A percentile compares a stretch with the other conserved stretches of the same genome.
phyloP scores from a whole-genome alignment of 331 rosid species.

The Stylosanthes scabra region DNA sequence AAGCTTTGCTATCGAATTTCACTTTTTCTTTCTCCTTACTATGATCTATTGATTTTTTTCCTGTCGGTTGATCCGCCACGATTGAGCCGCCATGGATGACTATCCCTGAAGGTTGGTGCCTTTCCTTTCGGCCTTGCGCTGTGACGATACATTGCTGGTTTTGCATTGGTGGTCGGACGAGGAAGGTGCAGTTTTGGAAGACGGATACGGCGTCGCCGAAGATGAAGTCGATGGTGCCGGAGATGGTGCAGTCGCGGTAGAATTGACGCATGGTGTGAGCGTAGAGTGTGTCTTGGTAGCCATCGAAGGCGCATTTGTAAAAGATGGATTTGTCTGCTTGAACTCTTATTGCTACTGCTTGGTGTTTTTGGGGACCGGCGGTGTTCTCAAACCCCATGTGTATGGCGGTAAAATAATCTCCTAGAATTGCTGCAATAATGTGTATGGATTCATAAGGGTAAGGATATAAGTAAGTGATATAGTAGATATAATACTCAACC shows the following conservation, averaged over 20 bases:
- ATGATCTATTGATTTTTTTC: neutral
- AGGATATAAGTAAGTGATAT: no score
- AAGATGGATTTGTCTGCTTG: conserved; percentile 61
- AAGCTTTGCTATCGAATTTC: conserved; percentile 32
- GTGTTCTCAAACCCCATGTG: conserved; percentile 69
- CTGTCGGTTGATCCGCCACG: conserved; percentile 1
- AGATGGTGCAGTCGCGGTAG: conserved; percentile 65
- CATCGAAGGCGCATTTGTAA: conserved; percentile 62
- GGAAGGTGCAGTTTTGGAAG: conserved; percentile 68
- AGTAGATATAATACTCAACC: no score
- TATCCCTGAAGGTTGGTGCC: conserved; percentile 57
- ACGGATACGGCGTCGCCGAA: conserved; percentile 60
- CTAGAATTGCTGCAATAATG: conserved; percentile 52
- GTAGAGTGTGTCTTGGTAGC: conserved; percentile 66
- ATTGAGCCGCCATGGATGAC: conserved; percentile 52
- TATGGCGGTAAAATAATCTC: conserved; percentile 55
- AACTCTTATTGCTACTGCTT: conserved; percentile 78
- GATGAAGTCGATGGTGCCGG: conserved; percentile 68
- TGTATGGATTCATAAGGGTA: neutral
- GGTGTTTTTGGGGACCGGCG: conserved; percentile 59
- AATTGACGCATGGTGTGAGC: conserved; percentile 69
- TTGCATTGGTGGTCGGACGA: conserved; percentile 53
- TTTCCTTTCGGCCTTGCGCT: conserved; percentile 64
- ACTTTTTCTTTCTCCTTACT: neutral
- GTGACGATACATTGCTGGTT: conserved; percentile 64